A percentile compares a stretch with the other conserved stretches of the same genome.
Conservation (phyloP, 2,329 filamentous ascomycete genomes). For the Neospermospora avenae region DNA sequence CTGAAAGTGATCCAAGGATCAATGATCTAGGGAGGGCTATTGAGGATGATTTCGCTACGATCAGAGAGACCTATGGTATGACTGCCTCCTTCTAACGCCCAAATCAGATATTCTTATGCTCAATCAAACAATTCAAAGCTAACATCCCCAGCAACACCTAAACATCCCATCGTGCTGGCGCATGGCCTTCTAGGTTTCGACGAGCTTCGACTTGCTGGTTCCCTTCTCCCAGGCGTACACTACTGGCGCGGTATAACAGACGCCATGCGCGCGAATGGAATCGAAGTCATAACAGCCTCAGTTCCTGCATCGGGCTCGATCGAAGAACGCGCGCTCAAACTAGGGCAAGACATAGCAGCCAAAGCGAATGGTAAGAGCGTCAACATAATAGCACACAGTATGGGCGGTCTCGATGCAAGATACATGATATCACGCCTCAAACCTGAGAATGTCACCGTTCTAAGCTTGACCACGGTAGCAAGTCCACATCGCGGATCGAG, state of each 20-base stretch:
- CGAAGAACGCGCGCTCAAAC: constrained; percentile 54
- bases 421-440: constrained; percentile 60
- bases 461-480: constrained; percentile 38
- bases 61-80: constrained; percentile 55
- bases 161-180: constrained; percentile 61
- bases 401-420: constrained; percentile 63
- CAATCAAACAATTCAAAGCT: too few relatives aligned
- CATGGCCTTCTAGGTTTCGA: constrained; percentile 64
- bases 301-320: constrained; percentile 62
- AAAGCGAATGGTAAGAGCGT: constrained; percentile 54
- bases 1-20: constrained; percentile 44
- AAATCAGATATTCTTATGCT: too few relatives aligned
- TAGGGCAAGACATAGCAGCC: constrained; percentile 52
- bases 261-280: constrained; percentile 50
- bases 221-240: constrained; percentile 51
- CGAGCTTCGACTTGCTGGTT: constrained; percentile 49
- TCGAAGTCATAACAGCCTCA: constrained; percentile 55
- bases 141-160: constrained; percentile 45
- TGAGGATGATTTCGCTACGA: constrained; percentile 57
- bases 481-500: constrained; percentile 40
- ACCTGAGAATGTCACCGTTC: constrained; percentile 44
- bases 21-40: constrained; percentile 51
- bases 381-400: constrained; percentile 71
- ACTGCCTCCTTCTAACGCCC: not conserved
- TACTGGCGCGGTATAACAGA: constrained; percentile 65